phyloP scores from a whole-genome alignment of 176 grass and related monocot species.

The Tuctoria greenei region DNA sequence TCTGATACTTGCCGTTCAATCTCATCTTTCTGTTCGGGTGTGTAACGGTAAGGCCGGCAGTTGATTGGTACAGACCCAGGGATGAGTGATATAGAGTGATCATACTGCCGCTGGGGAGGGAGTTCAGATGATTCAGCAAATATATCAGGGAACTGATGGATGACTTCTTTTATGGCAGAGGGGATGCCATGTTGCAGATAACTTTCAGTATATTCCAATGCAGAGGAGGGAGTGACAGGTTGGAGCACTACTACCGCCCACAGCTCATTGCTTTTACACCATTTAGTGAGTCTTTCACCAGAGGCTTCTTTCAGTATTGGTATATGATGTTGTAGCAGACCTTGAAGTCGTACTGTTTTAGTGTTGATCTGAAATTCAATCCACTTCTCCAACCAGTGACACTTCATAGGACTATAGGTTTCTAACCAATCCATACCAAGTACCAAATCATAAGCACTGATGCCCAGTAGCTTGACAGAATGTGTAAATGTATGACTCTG shows the following conservation, averaged over 20 bases:
- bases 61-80: neutral
- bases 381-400: neutral
- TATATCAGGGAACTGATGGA: neutral
- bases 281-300: too few species aligned
- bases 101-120: neutral
- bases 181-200: too few species aligned
- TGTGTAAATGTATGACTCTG: rapidly evolving
- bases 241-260: neutral
- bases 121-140: neutral
- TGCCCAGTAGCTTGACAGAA: rapidly evolving
- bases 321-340: too few species aligned
- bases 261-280: neutral
- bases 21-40: neutral
- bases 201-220: too few species aligned
- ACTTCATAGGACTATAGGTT: neutral
- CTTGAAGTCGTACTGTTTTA: too few species aligned
- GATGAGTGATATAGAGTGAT: neutral
- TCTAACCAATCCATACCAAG: neutral
- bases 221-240: too few species aligned
- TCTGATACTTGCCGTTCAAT: neutral
- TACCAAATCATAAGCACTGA: neutral
- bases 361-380: neutral
- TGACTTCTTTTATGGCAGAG: rapidly evolving
- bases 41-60: neutral
- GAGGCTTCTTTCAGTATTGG: too few species aligned